Base-by-base conservation (phyloP, 2,329 filamentous ascomycete species). In the Alternaria sp. region DNA sequence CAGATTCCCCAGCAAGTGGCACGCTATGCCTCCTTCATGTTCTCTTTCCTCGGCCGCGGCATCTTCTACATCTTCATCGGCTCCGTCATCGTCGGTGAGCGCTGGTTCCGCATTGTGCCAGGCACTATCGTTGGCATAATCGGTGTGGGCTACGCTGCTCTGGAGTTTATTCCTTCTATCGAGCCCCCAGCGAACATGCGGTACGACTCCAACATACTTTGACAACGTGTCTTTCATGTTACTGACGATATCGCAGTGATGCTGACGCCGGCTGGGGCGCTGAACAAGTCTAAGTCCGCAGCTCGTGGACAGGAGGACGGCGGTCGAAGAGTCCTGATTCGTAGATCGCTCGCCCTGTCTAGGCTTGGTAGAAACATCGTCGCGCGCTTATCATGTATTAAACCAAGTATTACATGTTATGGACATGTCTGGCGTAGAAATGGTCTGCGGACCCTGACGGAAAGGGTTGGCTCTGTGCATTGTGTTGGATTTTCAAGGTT, bases 51-150 rank as follows among this genome's bases (percentile, higher is more conserved):
- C 72, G 96, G 96, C 66, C 93, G 96, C 78, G 96, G 96, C 82
- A 86, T 93, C 80, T 98, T 99, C 86, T 99, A 99, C 87, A 88
- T 98, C 82, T 98, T 99, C 82, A 86, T 97, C 75, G 96, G 95
- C 70, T 91, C 89, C 71, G 91, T 98, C 73, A 87, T 97, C 61
- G 87, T 97, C 60, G 89, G 92, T 72, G 81, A 86, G 68, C 77
- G 84, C 67, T 84, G 88, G 76, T 85, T 91, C 73, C 90, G 89
- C 77, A 89, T 90, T 77, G 88, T 97, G 61, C 89, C 93, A 23
- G 96, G 93, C 70, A 87, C 88, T 55, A 85, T 96, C 71, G 86
- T 98, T 70, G 93, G 90, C 55, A 73, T 96, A 56, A 83, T 93
- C 68, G 96, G 96, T 72, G 77, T 97, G 65, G 91, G 80, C 66